Percentiles rank a stretch among this genome's conserved stretches.
These are phyloP conservation scores for Amaranthus hypochondriacus DNA, from an alignment of 148 eudicot species.

Conservation along the genomic window DNA sequence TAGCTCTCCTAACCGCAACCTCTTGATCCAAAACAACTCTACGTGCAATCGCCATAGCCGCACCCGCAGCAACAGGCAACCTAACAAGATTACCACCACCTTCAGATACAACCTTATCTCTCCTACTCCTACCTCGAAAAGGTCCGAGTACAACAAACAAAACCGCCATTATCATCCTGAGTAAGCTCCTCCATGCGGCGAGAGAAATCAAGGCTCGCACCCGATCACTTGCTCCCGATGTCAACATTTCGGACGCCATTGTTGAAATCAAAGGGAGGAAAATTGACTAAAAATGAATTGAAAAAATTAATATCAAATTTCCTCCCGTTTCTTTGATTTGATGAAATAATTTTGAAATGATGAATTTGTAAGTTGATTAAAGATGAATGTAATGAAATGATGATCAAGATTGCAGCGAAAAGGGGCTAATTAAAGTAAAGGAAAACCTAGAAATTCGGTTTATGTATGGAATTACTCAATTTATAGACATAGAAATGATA, in stretches of 20 bases:
- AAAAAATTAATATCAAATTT: neutral
- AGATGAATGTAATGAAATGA: too few species aligned
- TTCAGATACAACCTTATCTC: slow-evolving; percentile 18
- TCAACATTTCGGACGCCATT: slow-evolving; percentile 28
- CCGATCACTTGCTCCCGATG: slow-evolving; percentile 43
- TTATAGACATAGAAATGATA: too few species aligned
- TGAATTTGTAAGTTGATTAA: too few species aligned
- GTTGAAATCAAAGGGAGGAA: neutral
- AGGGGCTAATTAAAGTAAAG: too few species aligned
- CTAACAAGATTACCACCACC: neutral
- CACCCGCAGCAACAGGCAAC: slow-evolving; percentile 25
- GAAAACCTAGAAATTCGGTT: too few species aligned
- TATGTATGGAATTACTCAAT: too few species aligned
- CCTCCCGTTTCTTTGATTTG: neutral
- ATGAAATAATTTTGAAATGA: neutral
- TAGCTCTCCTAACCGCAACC: slow-evolving; percentile 51
- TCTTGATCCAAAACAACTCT: slow-evolving; percentile 41
- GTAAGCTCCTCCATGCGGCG: slow-evolving; percentile 21
- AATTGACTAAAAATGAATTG: neutral
- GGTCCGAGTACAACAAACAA: slow-evolving; percentile 33
- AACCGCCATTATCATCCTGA: slow-evolving; percentile 33
- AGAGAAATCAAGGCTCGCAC: slow-evolving; percentile 32
- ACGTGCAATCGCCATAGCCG: slow-evolving; percentile 38
- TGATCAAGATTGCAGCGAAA: too few species aligned
- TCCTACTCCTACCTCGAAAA: slow-evolving; percentile 29